Conservation (phyloP, 495 filamentous ascomycete genomes). For the Bathelium albidoporum region DNA sequence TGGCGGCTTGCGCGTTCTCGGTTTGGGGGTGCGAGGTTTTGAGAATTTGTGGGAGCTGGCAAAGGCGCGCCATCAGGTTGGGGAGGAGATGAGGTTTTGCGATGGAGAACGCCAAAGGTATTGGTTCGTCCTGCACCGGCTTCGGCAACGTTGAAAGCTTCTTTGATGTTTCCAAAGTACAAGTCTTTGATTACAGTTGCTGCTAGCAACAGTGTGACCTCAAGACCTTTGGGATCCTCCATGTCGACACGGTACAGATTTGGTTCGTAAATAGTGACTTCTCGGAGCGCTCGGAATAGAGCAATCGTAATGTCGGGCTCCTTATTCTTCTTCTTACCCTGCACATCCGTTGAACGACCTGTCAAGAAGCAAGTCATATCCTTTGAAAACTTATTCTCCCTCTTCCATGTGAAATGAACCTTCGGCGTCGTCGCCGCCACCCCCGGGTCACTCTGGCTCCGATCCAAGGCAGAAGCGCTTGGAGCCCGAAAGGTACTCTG, state of each 20-base stretch:
- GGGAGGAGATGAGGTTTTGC: slow-evolving; percentile 1
- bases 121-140: not conserved
- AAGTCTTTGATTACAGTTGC: slow-evolving; percentile 81
- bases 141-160: slow-evolving; percentile 70
- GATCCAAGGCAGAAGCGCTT: slow-evolving; percentile 65
- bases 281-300: slow-evolving; percentile 57
- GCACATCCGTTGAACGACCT: slow-evolving; percentile 55
- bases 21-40: slow-evolving; percentile 12
- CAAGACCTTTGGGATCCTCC: slow-evolving; percentile 88
- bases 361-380: slow-evolving; percentile 74
- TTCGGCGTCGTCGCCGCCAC: slow-evolving; percentile 63
- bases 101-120: not conserved
- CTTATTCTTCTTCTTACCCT: slow-evolving; percentile 59
- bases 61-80: slow-evolving; percentile 9
- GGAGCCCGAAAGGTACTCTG: slow-evolving; percentile 74
- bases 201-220: slow-evolving; percentile 74
- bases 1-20: slow-evolving; percentile 16
- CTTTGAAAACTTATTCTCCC: slow-evolving; percentile 74
- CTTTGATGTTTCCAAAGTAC: slow-evolving; percentile 55
- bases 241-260: slow-evolving; percentile 84
- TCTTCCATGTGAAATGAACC: slow-evolving; percentile 81
- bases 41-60: slow-evolving; percentile 11
- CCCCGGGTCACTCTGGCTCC: slow-evolving; percentile 55
- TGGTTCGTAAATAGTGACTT: slow-evolving; percentile 82
- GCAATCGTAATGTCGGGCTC: slow-evolving; percentile 93